Percentiles rank a stretch among this genome's conserved stretches.
Evolutionary conservation across 768 basidiomycete genomes (phyloP).

Genomic region (Lentinus tigrinus): DNA sequence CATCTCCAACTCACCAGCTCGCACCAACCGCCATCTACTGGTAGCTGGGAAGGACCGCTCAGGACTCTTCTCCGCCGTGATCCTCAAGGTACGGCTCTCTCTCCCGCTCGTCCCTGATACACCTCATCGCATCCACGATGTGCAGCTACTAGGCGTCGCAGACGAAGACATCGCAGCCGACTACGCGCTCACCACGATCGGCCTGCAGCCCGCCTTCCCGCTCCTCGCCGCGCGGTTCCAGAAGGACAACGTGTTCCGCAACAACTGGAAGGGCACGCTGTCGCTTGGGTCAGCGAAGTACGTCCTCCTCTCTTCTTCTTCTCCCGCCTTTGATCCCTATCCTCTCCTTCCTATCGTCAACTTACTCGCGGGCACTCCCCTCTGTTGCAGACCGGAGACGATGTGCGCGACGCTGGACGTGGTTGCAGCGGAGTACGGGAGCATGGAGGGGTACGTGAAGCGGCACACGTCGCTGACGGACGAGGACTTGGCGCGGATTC

Average conservation of each 20-base stretch:
- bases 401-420: constrained; percentile 34
- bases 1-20: no score
- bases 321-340: no score
- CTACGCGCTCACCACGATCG: constrained; percentile 39
- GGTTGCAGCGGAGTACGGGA: constrained; percentile 37
- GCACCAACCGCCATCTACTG: not conserved
- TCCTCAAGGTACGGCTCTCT: constrained; percentile 30
- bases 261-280: constrained; percentile 35
- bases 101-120: not conserved
- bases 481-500: constrained; percentile 29
- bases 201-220: constrained; percentile 34
- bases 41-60: constrained; percentile 46
- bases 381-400: constrained; percentile 32
- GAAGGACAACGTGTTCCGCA: constrained; percentile 29
- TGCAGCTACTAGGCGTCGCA: constrained; percentile 38
- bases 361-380: no score
- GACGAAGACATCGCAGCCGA: constrained; percentile 41
- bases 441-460: constrained; percentile 36
- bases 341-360: no score
- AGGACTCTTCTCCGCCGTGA: constrained; percentile 36
- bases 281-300: constrained; percentile 38
- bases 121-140: not conserved
- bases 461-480: constrained; percentile 25
- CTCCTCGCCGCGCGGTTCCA: constrained; percentile 33
- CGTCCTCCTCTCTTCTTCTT: not conserved